Evolutionary conservation across 306 rosid species (phyloP), one percentile per base, ranked within the genome.

Genomic region (Malus sieversii): DNA sequence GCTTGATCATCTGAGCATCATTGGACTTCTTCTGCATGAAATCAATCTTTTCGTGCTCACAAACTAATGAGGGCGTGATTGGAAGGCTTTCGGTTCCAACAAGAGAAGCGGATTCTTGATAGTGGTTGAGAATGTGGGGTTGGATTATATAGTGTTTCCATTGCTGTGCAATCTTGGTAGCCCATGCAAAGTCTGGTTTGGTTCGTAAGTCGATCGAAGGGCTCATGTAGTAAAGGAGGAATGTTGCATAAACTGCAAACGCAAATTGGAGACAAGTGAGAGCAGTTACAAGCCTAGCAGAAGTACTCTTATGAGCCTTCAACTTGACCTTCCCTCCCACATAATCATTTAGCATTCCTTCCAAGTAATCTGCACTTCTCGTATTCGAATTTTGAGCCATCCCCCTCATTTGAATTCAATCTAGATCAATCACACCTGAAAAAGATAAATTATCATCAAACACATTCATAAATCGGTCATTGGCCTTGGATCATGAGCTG

Each of bases 241-340:
- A 90, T 4, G 99, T 95, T 64, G 96, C 97, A 78, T 95, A 95
- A 14, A 95, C 71, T 40, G 99, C 97, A 65, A 92, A 95, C 79
- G 87, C 85, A 75, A 95, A 88, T 70, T 95, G 99, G 30, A 95
- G 93, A 72, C 93, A 92, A 60, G 97, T 95, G 19, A 95, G 91
- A 33, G 78, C 83, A 52, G 97, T 80, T 29, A 95, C 96, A 66
- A 95, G 80, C 73, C 83, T 83, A 29, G 89, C 57, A 5, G 97
- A 75, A 9, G 73, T 63, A 71, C 73, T 81, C 62, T 84, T 88
- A 16, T 74, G 88, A 66, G 88, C 48, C 84, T 84, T 95, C 63
- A 64, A 0, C 82, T 86, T 95, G 5, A 75, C 10, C 73, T 88
- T 95, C 35, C 91, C 91, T 68, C 86, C 92, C 25, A 81, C 93